phyloP scores from a whole-genome alignment of 306 rosid species.

The Psophocarpus tetragonolobus region DNA sequence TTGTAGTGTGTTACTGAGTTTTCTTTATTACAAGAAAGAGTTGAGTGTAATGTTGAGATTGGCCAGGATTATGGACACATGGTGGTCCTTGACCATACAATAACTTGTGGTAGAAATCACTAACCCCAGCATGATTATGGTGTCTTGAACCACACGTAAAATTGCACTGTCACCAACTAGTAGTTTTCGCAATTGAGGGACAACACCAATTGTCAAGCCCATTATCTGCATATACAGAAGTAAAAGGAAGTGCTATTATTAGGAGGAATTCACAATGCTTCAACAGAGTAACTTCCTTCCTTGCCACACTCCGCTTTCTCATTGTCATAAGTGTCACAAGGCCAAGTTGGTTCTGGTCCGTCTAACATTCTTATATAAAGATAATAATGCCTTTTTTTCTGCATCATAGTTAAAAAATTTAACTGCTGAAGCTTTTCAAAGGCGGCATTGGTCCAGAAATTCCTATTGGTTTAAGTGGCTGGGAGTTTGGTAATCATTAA shows the following conservation, averaged over 20 bases:
- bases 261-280: not conserved
- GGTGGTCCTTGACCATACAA: not conserved
- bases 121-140: slow-evolving; percentile 41
- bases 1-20: not conserved
- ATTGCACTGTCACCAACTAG: slow-evolving; percentile 42
- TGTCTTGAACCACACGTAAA: slow-evolving; percentile 30
- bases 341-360: not conserved
- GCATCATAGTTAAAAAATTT: not conserved
- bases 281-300: not conserved
- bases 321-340: not conserved
- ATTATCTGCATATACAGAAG: slow-evolving; percentile 24
- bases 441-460: not conserved
- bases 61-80: not conserved
- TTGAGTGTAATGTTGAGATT: not conserved
- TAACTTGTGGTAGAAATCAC: not conserved
- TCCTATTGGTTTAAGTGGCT: not conserved
- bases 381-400: not conserved
- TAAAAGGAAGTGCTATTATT: not conserved
- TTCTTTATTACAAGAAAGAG: not conserved
- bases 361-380: not conserved
- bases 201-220: slow-evolving; percentile 40
- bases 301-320: not conserved
- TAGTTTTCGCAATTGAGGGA: slow-evolving; percentile 32
- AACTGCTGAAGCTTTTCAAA: not conserved
- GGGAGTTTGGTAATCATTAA: not conserved